Percentiles rank a stretch among this genome's conserved stretches.
Evolutionary conservation across 2,329 filamentous ascomycete genomes (phyloP).

Genomic region (Stagonosporopsis tanaceti): DNA sequence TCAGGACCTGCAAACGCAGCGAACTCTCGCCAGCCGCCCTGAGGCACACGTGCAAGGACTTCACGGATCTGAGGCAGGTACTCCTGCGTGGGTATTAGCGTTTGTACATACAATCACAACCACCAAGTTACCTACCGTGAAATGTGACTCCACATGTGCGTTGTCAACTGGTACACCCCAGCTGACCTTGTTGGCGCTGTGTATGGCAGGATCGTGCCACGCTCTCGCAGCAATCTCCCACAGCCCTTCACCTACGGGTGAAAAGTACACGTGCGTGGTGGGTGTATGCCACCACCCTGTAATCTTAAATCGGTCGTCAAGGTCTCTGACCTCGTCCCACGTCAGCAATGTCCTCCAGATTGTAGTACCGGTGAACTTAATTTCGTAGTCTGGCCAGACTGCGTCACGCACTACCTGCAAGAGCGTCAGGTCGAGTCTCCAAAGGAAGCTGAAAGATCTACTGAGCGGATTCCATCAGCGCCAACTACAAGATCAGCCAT

Average conservation of each 20-base stretch:
- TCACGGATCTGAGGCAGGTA: constrained; percentile 54
- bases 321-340: constrained; percentile 37
- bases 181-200: constrained; percentile 42
- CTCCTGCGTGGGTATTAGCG: constrained; percentile 36
- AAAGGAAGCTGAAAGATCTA: constrained; percentile 50
- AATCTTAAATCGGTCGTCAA: constrained; percentile 41
- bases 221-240: constrained; percentile 53
- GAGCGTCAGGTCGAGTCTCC: not conserved
- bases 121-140: constrained; percentile 30
- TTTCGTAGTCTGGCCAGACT: constrained; percentile 54
- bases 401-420: constrained; percentile 52
- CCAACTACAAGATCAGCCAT: constrained; percentile 59
- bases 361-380: constrained; percentile 59
- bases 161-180: constrained; percentile 52
- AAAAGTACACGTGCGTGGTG: constrained; percentile 52
- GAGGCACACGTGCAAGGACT: constrained; percentile 49
- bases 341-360: constrained; percentile 58
- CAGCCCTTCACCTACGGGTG: constrained; percentile 45
- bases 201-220: constrained; percentile 42
- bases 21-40: constrained; percentile 57
- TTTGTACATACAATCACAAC: not conserved
- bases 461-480: constrained; percentile 54
- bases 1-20: constrained; percentile 59
- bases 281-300: constrained; percentile 58
- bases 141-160: constrained; percentile 49